Base-by-base conservation (phyloP, 306 rosid genomes). In the Comarum palustre region DNA sequence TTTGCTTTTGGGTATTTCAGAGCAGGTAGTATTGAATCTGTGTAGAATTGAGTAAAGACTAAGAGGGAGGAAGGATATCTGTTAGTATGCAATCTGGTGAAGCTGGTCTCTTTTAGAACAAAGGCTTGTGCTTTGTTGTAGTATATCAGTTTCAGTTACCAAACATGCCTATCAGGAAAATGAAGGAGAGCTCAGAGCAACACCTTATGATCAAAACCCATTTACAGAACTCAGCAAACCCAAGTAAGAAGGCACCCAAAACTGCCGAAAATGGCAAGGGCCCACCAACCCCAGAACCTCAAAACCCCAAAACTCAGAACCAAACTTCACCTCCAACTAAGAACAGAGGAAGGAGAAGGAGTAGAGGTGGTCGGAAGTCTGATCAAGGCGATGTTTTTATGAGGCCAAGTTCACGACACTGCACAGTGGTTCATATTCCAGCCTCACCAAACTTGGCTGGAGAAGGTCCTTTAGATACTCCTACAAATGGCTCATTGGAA, bases 101-200 rank as follows among this genome's bases (percentile, higher is more conserved):
- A 78, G 75, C 69, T 83, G 59, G 47, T 65, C 69, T 51, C 61
- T 69, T 75, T 80, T 64, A 51, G 73, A 80, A 61, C 34, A 45
- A 75, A 34, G 50, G 55, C 25, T 80, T 78, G 73, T 24, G 65
- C 17, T 69, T 80, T 62, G 8, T 12, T 4, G 62, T 39, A 19
- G 65, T 43, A 15, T 68, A 59, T 43, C 42, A 47, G 47, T 79
- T 82, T n/a, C 50, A 46, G 76, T 50, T 51, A 58, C 74, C 64
- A 51, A 61, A 69, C 84, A 94, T 94, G 97, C 99, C 99, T n/a
- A 79, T 91, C 71, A 82, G 96, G 85, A 96, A 80, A 69, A 91
- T 91, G 97, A 94, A 90, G 61, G 99, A 94, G 79, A 85, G 91
- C 87, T 83, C 97, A 42, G 97, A 91, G 82, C 99, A 94, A 63